Conservation (phyloP, 768 basidiomycete species). For the Lyophyllum atratum region DNA sequence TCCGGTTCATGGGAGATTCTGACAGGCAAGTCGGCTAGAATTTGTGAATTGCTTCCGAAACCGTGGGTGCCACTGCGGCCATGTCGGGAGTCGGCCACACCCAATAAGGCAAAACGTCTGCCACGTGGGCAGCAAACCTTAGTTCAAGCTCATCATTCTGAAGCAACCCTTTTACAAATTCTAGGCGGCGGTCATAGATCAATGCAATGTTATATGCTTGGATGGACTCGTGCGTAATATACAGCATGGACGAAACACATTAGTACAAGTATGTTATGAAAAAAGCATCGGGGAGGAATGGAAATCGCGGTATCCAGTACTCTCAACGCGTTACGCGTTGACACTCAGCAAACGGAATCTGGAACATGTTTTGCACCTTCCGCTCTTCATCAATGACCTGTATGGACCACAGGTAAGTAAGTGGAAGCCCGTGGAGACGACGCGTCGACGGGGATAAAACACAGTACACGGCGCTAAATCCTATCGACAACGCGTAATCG, state of each 20-base stretch:
- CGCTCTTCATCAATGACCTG: constrained; percentile 44
- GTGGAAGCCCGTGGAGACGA: background rate
- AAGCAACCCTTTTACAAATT: no score
- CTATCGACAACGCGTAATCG: background rate
- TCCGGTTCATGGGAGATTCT: background rate
- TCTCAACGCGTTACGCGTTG: constrained; percentile 36
- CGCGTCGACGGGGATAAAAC: background rate
- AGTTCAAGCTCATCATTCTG: background rate
- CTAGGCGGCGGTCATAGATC: background rate
- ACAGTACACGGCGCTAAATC: background rate
- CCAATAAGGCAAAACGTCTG: background rate
- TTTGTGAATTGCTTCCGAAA: no score
- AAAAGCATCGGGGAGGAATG: constrained; percentile 1
- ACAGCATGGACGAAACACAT: constrained; percentile 12
- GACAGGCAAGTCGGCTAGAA: no score
- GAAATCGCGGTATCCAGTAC: background rate
- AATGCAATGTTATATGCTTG: background rate
- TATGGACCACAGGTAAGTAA: constrained; percentile 1
- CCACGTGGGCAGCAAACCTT: background rate
- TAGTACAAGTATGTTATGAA: constrained; percentile 11
- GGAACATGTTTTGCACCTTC: constrained; percentile 50
- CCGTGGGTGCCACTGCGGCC: no score
- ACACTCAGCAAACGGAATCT: constrained; percentile 43
- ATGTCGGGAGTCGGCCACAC: background rate
- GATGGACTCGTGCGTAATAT: constrained; percentile 1